Percentiles rank a stretch among this genome's conserved stretches.
Evolutionary conservation across 163 green algal genomes (phyloP).

Genomic region (Scenedesmus sp.): DNA sequence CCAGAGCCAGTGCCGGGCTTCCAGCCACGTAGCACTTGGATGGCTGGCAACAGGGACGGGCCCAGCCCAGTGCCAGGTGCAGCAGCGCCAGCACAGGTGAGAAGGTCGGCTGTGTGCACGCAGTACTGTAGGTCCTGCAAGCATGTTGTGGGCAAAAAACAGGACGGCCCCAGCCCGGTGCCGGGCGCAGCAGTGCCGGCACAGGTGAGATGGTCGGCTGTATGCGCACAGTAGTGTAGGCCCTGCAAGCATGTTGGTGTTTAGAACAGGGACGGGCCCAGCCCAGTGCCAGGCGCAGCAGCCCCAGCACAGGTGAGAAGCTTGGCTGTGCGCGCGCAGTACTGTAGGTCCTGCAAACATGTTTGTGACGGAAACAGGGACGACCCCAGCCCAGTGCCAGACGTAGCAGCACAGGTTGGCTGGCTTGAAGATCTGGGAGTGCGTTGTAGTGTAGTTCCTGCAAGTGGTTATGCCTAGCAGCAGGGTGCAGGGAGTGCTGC

Average conservation of each 20-base stretch:
- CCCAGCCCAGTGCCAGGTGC: conserved; percentile 2
- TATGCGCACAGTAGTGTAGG: not conserved
- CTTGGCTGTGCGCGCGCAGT: not conserved
- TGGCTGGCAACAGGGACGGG: conserved; percentile 36
- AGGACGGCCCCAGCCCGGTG: not conserved
- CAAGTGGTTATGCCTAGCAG: too few relatives aligned
- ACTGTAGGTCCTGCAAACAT: not conserved
- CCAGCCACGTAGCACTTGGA: conserved; percentile 35
- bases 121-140: not conserved
- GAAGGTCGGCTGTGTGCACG: not conserved
- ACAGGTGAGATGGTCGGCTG: not conserved
- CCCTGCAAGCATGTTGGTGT: too few relatives aligned
- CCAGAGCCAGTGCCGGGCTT: conserved; percentile 43
- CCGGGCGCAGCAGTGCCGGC: not conserved
- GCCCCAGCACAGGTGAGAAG: not conserved
- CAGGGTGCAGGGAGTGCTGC: too few relatives aligned
- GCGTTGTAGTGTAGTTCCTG: not conserved
- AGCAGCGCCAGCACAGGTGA: not conserved
- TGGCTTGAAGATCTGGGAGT: not conserved
- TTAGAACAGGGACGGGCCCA: conserved; percentile 20
- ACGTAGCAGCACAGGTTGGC: not conserved
- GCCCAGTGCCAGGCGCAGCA: not conserved
- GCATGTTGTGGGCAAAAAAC: not conserved
- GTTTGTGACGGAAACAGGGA: not conserved
- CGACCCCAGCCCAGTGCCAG: not conserved